Evolutionary conservation across 768 basidiomycete genomes (phyloP).

Genomic region (Rhizopogon vesiculosus): DNA sequence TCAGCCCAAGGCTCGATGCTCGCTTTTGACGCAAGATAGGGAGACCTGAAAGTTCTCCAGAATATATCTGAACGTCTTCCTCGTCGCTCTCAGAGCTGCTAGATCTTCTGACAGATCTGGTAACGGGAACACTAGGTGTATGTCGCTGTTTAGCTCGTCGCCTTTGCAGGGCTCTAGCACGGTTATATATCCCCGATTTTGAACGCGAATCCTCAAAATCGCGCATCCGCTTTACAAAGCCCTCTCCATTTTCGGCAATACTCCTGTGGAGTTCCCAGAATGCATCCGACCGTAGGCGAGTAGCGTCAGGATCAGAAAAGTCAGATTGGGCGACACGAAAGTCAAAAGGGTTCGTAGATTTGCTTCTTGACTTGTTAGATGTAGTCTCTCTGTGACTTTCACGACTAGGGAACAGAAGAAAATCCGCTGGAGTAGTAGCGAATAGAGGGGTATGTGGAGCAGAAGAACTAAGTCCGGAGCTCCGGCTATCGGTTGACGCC

Average conservation of each 20-base stretch:
- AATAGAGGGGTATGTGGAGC: slow-evolving; percentile 33
- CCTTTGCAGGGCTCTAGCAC: slow-evolving; percentile 35
- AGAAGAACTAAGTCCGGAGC: slow-evolving; percentile 19
- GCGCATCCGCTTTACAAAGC: slow-evolving; percentile 67
- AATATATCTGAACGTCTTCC: slow-evolving; percentile 56
- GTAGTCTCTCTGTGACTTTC: slow-evolving; percentile 5
- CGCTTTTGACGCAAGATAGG: slow-evolving; percentile 33
- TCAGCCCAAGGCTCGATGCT: slow-evolving; percentile 40
- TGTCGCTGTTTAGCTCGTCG: slow-evolving; percentile 37
- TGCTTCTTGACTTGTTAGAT: slow-evolving; percentile 10
- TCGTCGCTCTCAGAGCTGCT: slow-evolving; percentile 34
- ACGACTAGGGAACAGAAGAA: slow-evolving; percentile 35
- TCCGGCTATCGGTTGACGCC: slow-evolving; percentile 23
- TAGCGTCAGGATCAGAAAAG: slow-evolving; percentile 28
- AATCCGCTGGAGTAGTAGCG: slow-evolving; percentile 46
- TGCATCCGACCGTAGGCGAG: slow-evolving; percentile 53
- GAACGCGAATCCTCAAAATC: slow-evolving; percentile 59
- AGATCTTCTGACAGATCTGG: slow-evolving; percentile 13
- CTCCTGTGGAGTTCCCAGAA: slow-evolving; percentile 63
- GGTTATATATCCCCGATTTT: slow-evolving; percentile 31
- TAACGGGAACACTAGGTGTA: slow-evolving; percentile 17
- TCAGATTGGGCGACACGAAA: slow-evolving; percentile 17
- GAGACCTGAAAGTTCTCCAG: slow-evolving; percentile 28
- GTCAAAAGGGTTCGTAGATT: slow-evolving; percentile 17
- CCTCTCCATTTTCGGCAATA: slow-evolving; percentile 60